Evolutionary conservation across 2,329 filamentous ascomycete species (phyloP), one percentile per base, ranked within the genome.

Genomic region (Trichoderma cornu-damae): DNA sequence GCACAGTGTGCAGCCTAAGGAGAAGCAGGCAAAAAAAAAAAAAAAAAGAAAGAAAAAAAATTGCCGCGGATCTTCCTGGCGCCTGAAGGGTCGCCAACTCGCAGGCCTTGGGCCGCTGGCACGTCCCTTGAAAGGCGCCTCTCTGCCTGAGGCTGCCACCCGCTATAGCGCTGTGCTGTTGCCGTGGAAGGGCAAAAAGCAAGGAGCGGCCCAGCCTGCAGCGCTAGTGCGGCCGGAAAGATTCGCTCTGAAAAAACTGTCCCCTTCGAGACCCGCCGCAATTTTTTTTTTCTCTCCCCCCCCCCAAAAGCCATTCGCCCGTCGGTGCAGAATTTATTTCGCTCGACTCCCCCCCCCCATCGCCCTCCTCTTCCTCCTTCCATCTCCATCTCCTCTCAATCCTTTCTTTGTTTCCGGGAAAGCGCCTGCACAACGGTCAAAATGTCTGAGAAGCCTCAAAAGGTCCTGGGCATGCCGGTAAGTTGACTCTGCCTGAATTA

Each of bases 381-480:
- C 69, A 72, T 72, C 72, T 72, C 69, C 70, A 79, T 84, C 82
- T 84, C 82, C 81, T 77, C 81, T 85, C 82, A 79, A 71, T 81
- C 73, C 73, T 80, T 82, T 77, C 70, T 74, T 71, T 73, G 70
- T 72, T 66, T 71, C 72, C 68, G 71, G 71, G 72, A 72, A 72
- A 69, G 65, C 62, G 60, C 65, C 65, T 68, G 61, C 66, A 66
- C 69, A 72, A 67, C 69, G 69, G 72, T 70, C 75, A 81, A 72
- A 69, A 84, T 84, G 81, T 76, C 80, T 73, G 64, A 76, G 68
- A 75, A 81, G 63, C 75, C 81, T 69, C 75, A 78, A 66, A 81
- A 77, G 73, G 77, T 86, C 69, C 69, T 85, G 79, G 84, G 84
- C 81, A 85, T 86, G 81, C 81, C 82, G 73, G 83, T 86, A 79